These are phyloP conservation scores for Colletotrichum sp. DNA, from an alignment of 2,329 filamentous ascomycete genomes.

Conservation along the genomic window DNA sequence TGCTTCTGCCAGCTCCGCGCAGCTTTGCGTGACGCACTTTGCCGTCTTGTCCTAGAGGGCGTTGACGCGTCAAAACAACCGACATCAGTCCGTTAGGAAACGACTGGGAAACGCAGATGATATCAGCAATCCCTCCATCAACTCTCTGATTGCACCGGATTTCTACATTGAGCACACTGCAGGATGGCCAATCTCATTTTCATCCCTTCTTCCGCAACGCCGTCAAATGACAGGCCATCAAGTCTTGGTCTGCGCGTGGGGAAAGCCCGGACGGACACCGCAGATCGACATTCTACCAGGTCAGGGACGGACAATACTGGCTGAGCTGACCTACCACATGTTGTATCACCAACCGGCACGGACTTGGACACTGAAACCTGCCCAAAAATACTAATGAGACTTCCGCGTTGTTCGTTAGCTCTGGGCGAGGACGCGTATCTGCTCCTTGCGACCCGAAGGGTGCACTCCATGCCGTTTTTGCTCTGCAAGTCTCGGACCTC, in stretches of 20 bases:
- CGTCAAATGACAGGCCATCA: slow-evolving; percentile 3
- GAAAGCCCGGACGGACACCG: slow-evolving; percentile 19
- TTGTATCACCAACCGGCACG: slow-evolving; percentile 11
- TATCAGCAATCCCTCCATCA: background rate
- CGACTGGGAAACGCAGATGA: background rate
- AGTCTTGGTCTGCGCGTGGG: slow-evolving; percentile 1
- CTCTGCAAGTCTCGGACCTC: background rate
- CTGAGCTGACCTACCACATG: slow-evolving; percentile 8
- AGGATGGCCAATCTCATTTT: background rate
- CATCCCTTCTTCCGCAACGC: background rate
- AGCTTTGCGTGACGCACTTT: background rate
- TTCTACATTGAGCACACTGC: background rate
- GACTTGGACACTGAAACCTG: slow-evolving; percentile 17
- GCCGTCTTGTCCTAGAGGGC: background rate
- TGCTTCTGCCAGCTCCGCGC: background rate
- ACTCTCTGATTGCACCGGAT: background rate
- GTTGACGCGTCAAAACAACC: background rate
- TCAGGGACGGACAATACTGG: background rate
- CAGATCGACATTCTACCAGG: background rate
- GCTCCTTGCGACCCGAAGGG: background rate
- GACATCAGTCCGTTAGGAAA: background rate
- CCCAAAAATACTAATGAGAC: slow-evolving; percentile 3
- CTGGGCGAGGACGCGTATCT: background rate
- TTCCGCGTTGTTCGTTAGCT: background rate
- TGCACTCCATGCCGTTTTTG: background rate